Conservation (phyloP, 2,329 filamentous ascomycete genomes). For the Triangularia verruculosa region DNA sequence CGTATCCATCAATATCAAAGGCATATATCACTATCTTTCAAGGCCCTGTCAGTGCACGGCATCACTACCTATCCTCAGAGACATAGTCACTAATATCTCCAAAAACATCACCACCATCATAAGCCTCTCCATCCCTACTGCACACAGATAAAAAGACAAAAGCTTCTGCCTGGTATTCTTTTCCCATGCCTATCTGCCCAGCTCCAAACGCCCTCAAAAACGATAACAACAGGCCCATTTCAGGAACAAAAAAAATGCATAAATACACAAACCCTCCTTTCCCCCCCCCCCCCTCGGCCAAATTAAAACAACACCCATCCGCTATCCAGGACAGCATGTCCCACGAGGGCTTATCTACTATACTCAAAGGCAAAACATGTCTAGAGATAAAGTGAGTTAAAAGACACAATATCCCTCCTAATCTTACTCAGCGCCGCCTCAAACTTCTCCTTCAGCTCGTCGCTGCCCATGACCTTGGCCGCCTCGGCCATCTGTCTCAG, state of each 20-base stretch:
- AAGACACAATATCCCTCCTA: constrained; percentile 77
- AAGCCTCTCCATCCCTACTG: neutral
- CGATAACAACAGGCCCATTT: neutral
- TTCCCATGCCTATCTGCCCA: neutral
- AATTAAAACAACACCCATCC: no score
- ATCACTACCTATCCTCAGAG: no score
- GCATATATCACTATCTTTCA: no score
- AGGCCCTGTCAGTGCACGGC: no score
- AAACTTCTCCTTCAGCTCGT: constrained; percentile 90
- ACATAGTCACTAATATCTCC: no score
- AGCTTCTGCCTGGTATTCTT: neutral
- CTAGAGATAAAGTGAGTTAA: constrained; percentile 32
- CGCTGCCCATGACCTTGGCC: constrained; percentile 95
- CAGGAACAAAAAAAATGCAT: neutral
- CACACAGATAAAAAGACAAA: neutral
- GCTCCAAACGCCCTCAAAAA: neutral
- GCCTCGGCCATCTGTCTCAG: constrained; percentile 94
- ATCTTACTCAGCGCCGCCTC: constrained; percentile 82
- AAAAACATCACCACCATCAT: no score
- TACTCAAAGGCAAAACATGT: neutral
- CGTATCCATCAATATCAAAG: no score
- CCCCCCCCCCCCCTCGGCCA: neutral
- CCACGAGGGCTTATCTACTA: neutral
- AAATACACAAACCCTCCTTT: neutral
- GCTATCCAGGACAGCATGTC: no score